Conservation (phyloP, 192 early-diverging fungal species). For the Allomyces arbusculus region DNA sequence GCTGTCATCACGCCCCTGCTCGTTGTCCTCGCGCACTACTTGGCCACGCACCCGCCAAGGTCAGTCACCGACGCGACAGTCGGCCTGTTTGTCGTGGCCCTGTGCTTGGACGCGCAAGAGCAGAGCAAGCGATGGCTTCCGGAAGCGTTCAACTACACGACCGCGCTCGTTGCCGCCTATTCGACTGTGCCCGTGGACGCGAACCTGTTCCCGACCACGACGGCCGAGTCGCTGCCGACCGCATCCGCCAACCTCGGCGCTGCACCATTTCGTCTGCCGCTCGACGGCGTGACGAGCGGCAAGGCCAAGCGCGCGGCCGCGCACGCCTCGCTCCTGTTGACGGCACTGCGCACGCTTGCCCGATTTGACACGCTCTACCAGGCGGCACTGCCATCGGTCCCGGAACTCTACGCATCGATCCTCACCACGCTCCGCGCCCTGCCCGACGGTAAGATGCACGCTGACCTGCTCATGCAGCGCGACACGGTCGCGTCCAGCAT, state of each 20-base stretch:
- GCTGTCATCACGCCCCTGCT: slow-evolving; percentile 66
- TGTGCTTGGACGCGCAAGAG: slow-evolving; percentile 41
- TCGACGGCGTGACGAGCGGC: slow-evolving; percentile 3
- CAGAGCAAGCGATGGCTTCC: slow-evolving; percentile 55
- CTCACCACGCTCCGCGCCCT: not conserved
- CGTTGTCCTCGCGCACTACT: slow-evolving; percentile 55
- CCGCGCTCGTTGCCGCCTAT: slow-evolving; percentile 11
- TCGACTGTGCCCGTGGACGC: slow-evolving; percentile 8
- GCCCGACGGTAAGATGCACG: slow-evolving; percentile 4
- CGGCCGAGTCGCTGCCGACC: not conserved
- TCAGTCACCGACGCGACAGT: slow-evolving; percentile 35
- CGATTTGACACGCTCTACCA: slow-evolving; percentile 17
- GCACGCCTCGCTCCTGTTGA: slow-evolving; percentile 15
- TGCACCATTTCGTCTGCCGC: slow-evolving; percentile 11
- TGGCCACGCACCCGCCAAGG: slow-evolving; percentile 38
- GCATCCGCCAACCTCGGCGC: slow-evolving; percentile 10
- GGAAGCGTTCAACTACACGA: slow-evolving; percentile 45
- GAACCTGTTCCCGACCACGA: not conserved
- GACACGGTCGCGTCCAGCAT: not conserved
- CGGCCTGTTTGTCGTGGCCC: slow-evolving; percentile 59
- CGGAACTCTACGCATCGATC: slow-evolving; percentile 2
- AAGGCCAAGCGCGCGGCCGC: not conserved
- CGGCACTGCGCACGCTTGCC: slow-evolving; percentile 15
- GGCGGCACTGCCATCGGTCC: not conserved
- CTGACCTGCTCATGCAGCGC: slow-evolving; percentile 1